phyloP scores from a whole-genome alignment of 2,329 filamentous ascomycete species.

The Alternaria novae-zelandiae region DNA sequence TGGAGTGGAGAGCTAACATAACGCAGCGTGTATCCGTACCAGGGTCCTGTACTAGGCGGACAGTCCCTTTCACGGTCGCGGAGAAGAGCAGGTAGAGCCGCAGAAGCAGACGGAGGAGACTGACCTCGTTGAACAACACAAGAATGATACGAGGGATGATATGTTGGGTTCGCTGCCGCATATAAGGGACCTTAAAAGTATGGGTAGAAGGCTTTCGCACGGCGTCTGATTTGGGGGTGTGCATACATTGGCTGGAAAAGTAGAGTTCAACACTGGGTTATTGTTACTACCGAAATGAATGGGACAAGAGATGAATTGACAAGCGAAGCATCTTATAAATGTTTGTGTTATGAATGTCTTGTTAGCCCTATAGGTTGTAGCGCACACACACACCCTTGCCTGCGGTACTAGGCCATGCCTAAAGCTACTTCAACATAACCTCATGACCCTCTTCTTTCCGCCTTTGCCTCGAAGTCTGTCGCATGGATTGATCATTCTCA shows the following conservation, averaged over 20 bases:
- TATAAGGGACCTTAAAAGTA: conserved; percentile 5
- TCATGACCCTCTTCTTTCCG: no score
- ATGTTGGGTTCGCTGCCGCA: conserved; percentile 7
- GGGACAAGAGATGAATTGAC: background rate
- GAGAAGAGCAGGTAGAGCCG: background rate
- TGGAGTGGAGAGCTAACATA: background rate
- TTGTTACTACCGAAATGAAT: background rate
- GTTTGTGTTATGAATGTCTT: background rate
- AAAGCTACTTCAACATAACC: no score
- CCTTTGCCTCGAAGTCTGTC: no score
- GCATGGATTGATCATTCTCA: no score
- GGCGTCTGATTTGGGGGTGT: conserved; percentile 26
- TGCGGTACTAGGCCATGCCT: background rate
- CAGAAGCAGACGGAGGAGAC: background rate
- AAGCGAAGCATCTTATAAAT: background rate
- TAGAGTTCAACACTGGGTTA: background rate
- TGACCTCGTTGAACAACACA: background rate
- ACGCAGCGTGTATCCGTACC: conserved; percentile 52
- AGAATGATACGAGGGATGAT: background rate
- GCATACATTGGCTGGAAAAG: background rate
- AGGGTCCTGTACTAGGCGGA: conserved; percentile 52
- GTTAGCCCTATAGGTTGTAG: background rate
- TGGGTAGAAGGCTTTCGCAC: conserved; percentile 47
- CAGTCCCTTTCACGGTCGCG: background rate
- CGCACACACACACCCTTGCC: background rate